Conservation (phyloP, 2,329 filamentous ascomycete species). For the Cadophora gregata region DNA sequence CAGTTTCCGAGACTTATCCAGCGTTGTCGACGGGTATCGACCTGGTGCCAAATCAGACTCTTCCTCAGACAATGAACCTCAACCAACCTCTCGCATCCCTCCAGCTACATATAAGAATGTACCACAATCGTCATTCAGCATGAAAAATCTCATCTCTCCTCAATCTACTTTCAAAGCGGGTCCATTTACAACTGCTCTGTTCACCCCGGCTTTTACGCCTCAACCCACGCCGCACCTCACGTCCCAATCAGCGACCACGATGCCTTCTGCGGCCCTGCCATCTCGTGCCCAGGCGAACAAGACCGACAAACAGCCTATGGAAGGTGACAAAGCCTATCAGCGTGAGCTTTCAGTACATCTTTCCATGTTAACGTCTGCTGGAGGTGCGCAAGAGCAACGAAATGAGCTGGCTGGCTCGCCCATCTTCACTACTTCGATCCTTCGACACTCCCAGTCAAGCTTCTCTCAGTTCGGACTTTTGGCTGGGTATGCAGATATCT, state of each 20-base stretch:
- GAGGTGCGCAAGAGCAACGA: not conserved
- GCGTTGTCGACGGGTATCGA: not conserved
- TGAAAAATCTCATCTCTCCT: not conserved
- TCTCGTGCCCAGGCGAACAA: not conserved
- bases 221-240: not conserved
- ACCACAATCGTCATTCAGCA: no score
- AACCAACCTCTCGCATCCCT: not conserved
- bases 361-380: conserved; percentile 2
- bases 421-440: conserved; percentile 36
- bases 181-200: not conserved
- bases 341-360: conserved; percentile 15
- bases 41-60: conserved; percentile 4
- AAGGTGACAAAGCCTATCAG: not conserved
- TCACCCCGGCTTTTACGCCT: not conserved
- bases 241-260: not conserved
- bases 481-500: conserved; percentile 28
- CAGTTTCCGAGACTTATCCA: not conserved
- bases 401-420: conserved; percentile 25
- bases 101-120: not conserved
- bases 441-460: conserved; percentile 22
- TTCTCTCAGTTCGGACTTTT: conserved; percentile 40
- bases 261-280: not conserved
- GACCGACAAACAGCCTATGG: not conserved
- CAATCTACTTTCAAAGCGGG: not conserved
- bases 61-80: not conserved